Percentiles rank a stretch among this genome's conserved stretches.
phyloP scores from a whole-genome alignment of 345 rosid genomes.

The Syzygium jambos region DNA sequence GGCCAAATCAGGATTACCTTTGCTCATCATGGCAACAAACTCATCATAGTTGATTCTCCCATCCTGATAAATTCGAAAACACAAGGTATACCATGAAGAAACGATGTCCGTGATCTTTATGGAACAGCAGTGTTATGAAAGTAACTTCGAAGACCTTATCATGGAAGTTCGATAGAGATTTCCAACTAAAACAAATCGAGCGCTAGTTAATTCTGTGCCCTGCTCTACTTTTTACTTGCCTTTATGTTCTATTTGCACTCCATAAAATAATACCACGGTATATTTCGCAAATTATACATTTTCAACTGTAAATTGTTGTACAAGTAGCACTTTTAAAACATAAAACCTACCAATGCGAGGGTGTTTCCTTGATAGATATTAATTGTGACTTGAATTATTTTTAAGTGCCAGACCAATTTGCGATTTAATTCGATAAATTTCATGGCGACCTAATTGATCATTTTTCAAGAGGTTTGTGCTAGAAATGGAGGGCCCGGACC shows the following conservation, averaged over 20 bases:
- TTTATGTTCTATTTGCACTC: background rate
- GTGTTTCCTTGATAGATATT: background rate
- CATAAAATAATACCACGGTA: background rate
- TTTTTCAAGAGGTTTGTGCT: background rate
- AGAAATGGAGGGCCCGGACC: background rate
- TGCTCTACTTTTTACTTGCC: background rate
- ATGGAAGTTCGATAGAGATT: background rate
- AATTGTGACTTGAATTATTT: background rate
- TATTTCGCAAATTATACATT: background rate
- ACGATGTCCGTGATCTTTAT: background rate
- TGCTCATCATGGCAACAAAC: constrained; percentile 91
- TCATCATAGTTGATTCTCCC: constrained; percentile 96
- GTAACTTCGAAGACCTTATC: background rate
- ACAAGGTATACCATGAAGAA: background rate
- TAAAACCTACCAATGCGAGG: background rate
- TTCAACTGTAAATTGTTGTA: background rate
- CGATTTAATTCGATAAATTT: background rate
- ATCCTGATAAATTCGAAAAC: constrained; percentile 36
- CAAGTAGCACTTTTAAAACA: background rate
- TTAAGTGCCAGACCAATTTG: background rate
- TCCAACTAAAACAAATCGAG: background rate
- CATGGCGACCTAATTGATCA: background rate
- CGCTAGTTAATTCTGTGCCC: background rate
- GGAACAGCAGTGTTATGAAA: background rate
- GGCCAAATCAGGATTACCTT: constrained; percentile 79